A percentile compares a stretch with the other conserved stretches of the same genome.
Conservation (phyloP, 257 asterid species). For the Rehmannia glutinosa region DNA sequence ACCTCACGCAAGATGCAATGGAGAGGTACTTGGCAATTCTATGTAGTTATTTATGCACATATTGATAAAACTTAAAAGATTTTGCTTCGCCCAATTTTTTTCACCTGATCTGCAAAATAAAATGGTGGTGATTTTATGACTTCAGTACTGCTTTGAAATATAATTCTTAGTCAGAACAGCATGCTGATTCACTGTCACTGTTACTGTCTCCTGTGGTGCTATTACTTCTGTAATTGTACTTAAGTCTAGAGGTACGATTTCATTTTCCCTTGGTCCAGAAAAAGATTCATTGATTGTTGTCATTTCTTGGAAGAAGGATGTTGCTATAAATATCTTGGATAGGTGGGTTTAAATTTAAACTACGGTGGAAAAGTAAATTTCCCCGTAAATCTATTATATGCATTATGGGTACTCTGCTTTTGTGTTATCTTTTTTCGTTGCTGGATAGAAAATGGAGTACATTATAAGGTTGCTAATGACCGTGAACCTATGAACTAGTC, state of each 20-base stretch:
- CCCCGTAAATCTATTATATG: not conserved
- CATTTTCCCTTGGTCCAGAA: not conserved
- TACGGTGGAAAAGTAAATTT: not conserved
- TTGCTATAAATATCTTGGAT: not conserved
- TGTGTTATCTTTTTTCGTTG: not conserved
- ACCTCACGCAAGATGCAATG: constrained; percentile 73
- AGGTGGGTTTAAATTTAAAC: not conserved
- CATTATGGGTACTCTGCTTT: not conserved
- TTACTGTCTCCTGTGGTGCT: not conserved
- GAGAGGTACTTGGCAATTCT: constrained; percentile 54
- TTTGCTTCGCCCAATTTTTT: not conserved
- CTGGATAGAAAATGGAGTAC: not conserved
- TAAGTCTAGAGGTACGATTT: not conserved
- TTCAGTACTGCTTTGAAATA: not conserved
- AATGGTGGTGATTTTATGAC: not conserved
- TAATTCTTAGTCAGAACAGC: not conserved
- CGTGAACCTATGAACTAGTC: not conserved
- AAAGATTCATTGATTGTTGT: not conserved
- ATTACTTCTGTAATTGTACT: not conserved
- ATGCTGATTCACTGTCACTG: constrained; percentile 2
- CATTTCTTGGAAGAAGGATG: not conserved
- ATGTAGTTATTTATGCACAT: not conserved
- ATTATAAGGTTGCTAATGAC: not conserved
- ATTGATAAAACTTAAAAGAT: not conserved
- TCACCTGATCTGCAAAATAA: not conserved